Evolutionary conservation across 2,329 filamentous ascomycete genomes (phyloP).

Genomic region (Nemania sp.): DNA sequence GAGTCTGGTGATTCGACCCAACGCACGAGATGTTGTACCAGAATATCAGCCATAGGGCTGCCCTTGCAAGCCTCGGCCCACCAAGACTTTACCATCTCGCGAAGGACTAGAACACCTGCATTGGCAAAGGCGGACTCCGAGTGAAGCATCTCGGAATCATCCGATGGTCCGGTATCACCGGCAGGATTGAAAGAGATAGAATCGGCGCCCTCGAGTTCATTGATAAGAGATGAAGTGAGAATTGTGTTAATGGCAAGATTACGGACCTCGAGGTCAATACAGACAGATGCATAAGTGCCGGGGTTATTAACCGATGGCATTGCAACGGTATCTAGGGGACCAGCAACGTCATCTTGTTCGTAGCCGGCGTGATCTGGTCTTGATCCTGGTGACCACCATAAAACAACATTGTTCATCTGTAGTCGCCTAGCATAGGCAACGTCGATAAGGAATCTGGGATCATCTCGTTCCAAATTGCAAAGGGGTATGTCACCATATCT

Average conservation of each 20-base stretch:
- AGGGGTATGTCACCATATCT: slow-evolving; percentile 94
- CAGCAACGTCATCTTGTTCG: slow-evolving; percentile 89
- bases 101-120: slow-evolving; percentile 87
- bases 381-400: slow-evolving; percentile 95
- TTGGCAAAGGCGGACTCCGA: slow-evolving; percentile 94
- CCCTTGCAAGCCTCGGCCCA: slow-evolving; percentile 94
- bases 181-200: slow-evolving; percentile 87
- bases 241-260: slow-evolving; percentile 99
- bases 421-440: slow-evolving; percentile 91
- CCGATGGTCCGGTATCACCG: slow-evolving; percentile 69
- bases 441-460: slow-evolving; percentile 95
- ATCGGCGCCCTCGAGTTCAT: slow-evolving; percentile 92
- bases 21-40: slow-evolving; percentile 96
- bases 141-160: slow-evolving; percentile 77
- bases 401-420: slow-evolving; percentile 89
- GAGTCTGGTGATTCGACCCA: slow-evolving; percentile 96
- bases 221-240: slow-evolving; percentile 94
- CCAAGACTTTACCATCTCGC: slow-evolving; percentile 99
- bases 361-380: slow-evolving; percentile 95
- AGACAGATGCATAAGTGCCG: slow-evolving; percentile 94
- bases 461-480: slow-evolving; percentile 94
- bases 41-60: slow-evolving; percentile 94
- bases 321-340: slow-evolving; percentile 84
- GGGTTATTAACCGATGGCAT: slow-evolving; percentile 96
- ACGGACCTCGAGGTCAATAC: slow-evolving; percentile 92